A percentile compares a stretch with the other conserved stretches of the same genome.
Evolutionary conservation across 306 rosid species (phyloP).

Genomic region (Cucurbita argyrosperma): DNA sequence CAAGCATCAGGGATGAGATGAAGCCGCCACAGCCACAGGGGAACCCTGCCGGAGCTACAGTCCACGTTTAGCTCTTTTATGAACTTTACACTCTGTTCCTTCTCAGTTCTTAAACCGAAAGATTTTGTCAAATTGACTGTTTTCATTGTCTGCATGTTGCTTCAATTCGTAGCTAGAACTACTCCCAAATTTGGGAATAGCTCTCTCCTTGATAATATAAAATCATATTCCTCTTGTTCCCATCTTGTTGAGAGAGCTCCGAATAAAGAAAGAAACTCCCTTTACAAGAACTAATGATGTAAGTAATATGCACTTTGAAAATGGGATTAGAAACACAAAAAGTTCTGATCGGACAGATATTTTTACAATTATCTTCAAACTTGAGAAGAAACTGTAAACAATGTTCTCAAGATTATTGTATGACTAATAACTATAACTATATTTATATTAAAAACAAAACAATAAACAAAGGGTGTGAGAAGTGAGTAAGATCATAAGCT

Average conservation of each 20-base stretch:
- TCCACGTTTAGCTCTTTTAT: neutral
- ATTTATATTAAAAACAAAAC: neutral
- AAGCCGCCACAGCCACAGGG: neutral
- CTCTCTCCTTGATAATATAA: neutral
- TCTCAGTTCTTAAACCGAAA: neutral
- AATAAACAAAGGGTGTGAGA: neutral
- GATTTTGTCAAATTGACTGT: neutral
- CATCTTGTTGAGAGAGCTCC: neutral
- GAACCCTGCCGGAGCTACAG: neutral
- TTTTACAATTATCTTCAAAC: neutral
- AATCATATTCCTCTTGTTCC: neutral
- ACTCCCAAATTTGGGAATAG: neutral
- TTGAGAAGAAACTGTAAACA: neutral
- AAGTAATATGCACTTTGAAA: neutral
- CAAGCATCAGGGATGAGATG: constrained; percentile 22
- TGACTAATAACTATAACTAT: neutral
- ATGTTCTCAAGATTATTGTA: neutral
- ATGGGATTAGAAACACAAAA: neutral
- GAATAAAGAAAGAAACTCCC: neutral
- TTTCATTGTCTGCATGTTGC: neutral
- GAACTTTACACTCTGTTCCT: neutral
- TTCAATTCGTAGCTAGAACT: neutral
- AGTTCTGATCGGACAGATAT: neutral
- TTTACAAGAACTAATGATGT: neutral
- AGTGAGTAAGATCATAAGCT: neutral